Evolutionary conservation across 345 rosid species (phyloP).

Genomic region (Combretum micranthum): DNA sequence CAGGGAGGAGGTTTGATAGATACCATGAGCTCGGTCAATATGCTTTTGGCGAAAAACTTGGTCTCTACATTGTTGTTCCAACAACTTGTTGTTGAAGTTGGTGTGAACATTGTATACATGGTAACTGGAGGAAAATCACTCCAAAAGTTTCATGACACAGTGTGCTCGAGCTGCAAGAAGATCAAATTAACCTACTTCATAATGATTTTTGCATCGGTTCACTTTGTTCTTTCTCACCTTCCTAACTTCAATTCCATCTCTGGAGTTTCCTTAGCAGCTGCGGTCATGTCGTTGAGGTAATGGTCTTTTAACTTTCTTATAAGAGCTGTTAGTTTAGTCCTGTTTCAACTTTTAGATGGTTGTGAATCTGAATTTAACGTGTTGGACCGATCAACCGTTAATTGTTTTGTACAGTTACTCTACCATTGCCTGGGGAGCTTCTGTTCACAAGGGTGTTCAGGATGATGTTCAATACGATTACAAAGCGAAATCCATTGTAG

Average conservation of each 20-base stretch:
- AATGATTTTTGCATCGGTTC: slow-evolving; percentile 77
- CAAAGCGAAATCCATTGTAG: slow-evolving; percentile 32
- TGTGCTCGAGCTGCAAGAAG: slow-evolving; percentile 24
- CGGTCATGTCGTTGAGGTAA: slow-evolving; percentile 75
- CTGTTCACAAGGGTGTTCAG: slow-evolving; percentile 52
- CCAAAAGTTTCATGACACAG: slow-evolving; percentile 45
- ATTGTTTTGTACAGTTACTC: slow-evolving; percentile 45
- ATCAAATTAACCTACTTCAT: slow-evolving; percentile 56
- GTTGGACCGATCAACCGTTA: too few relatives aligned
- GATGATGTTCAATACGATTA: slow-evolving; percentile 39
- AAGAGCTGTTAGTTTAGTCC: too few relatives aligned
- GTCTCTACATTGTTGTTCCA: slow-evolving; percentile 77
- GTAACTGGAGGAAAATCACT: slow-evolving; percentile 79
- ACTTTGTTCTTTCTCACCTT: slow-evolving; percentile 73
- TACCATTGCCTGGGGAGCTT: slow-evolving; percentile 73
- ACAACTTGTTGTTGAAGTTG: slow-evolving; percentile 58
- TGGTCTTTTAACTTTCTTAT: background rate
- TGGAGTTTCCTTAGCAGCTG: slow-evolving; percentile 70
- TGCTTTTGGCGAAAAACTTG: slow-evolving; percentile 77
- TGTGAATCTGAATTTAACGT: background rate
- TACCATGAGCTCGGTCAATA: slow-evolving; percentile 80
- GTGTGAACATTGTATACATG: slow-evolving; percentile 75
- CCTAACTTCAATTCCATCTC: slow-evolving; percentile 80
- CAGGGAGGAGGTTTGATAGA: slow-evolving; percentile 59
- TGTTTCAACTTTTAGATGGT: background rate